Percentiles rank a stretch among this genome's conserved stretches.
Conservation (phyloP, 108 stramenopile genomes). For the Fragilaria radians region DNA sequence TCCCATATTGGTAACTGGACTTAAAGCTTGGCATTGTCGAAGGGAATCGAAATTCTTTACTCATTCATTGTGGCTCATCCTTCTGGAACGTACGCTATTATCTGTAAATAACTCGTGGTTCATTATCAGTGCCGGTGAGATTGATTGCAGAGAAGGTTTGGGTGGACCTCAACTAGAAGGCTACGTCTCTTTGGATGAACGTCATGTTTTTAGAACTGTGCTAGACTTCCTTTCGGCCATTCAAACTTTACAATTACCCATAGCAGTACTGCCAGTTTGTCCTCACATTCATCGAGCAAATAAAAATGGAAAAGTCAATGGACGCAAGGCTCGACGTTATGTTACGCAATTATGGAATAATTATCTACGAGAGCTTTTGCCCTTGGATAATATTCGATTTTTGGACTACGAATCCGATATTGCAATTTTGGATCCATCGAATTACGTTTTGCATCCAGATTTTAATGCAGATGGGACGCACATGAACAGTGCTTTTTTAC, state of each 20-base stretch:
- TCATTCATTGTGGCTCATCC: conserved; percentile 22
- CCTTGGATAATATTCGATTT: background rate
- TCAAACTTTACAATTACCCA: conserved; percentile 3
- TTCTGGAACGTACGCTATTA: conserved; percentile 19
- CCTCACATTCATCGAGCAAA: conserved; percentile 38
- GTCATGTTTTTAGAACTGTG: conserved; percentile 32
- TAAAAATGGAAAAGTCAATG: conserved; percentile 38
- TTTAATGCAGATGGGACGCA: conserved; percentile 59
- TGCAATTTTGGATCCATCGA: conserved; percentile 19
- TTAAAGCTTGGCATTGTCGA: conserved; percentile 54
- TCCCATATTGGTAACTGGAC: conserved; percentile 40
- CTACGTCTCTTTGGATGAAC: conserved; percentile 14
- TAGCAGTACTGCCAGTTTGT: conserved; percentile 45
- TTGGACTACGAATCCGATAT: conserved; percentile 40
- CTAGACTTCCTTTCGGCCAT: conserved; percentile 29
- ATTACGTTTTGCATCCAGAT: conserved; percentile 32
- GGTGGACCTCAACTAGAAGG: conserved; percentile 39
- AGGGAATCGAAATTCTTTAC: conserved; percentile 42
- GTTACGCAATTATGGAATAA: conserved; percentile 43
- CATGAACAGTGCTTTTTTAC: conserved; percentile 45
- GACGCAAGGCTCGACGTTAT: conserved; percentile 32
- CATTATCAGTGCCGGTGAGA: conserved; percentile 54
- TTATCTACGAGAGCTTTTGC: conserved; percentile 22
- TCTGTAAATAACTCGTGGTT: conserved; percentile 8
- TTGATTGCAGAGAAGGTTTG: conserved; percentile 56